phyloP scores from a whole-genome alignment of 306 rosid genomes.

The Vigna angularis region DNA sequence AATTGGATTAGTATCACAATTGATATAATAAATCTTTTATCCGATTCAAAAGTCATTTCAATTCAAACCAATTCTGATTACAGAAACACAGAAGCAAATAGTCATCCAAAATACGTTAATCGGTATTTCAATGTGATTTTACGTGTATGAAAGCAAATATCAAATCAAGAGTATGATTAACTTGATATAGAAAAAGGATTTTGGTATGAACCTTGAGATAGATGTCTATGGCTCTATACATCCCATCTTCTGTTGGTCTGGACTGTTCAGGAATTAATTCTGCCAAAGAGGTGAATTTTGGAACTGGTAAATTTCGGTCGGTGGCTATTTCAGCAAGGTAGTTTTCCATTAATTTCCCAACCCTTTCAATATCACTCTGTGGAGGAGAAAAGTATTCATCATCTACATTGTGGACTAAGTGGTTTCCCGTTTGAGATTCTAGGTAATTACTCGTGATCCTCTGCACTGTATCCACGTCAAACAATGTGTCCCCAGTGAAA shows the following conservation, averaged over 20 bases:
- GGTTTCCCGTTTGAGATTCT: conserved; percentile 58
- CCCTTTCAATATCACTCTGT: conserved; percentile 60
- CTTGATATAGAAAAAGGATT: conserved; percentile 19
- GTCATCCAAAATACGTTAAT: too few species aligned
- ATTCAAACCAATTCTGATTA: too few species aligned
- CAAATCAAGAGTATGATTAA: not conserved
- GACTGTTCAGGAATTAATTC: conserved; percentile 90
- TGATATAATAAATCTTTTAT: too few species aligned
- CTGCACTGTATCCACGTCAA: conserved; percentile 88
- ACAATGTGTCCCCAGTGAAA: conserved; percentile 78
- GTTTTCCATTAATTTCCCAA: conserved; percentile 86
- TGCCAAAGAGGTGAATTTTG: conserved; percentile 70
- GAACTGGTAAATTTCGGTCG: conserved; percentile 70
- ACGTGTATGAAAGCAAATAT: not conserved
- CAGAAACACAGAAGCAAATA: too few species aligned
- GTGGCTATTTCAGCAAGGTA: conserved; percentile 89
- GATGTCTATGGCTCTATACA: conserved; percentile 91
- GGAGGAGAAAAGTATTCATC: conserved; percentile 65
- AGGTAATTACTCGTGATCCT: conserved; percentile 72
- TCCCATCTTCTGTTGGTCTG: conserved; percentile 86
- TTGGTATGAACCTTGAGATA: conserved; percentile 79
- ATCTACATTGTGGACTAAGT: conserved; percentile 48
- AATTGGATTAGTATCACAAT: too few species aligned
- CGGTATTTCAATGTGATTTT: too few species aligned
- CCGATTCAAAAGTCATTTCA: too few species aligned